Conservation (phyloP, 2,329 filamentous ascomycete species). For the Cadophora luteo-olivacea region DNA sequence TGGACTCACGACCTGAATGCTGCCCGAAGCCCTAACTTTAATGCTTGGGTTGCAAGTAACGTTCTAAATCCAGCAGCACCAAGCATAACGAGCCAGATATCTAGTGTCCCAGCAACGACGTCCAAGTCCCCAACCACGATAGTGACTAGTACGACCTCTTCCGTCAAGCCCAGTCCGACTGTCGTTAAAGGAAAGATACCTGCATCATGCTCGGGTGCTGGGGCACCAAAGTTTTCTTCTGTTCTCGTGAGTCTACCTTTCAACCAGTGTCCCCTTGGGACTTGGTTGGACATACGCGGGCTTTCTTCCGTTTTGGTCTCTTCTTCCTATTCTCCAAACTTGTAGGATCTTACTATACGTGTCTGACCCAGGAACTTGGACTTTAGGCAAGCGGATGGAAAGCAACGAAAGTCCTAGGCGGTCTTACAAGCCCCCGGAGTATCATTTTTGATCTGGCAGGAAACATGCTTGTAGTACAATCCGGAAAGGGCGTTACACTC, state of each 20-base stretch:
- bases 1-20: conserved; percentile 35
- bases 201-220: conserved; percentile 28
- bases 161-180: conserved; percentile 9
- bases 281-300: background rate
- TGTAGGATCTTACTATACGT: background rate
- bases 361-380: background rate
- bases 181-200: conserved; percentile 18
- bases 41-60: conserved; percentile 31
- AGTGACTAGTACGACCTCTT: conserved; percentile 7
- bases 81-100: conserved; percentile 4
- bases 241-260: conserved; percentile 22
- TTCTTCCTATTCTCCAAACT: conserved; percentile 12
- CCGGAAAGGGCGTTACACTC: conserved; percentile 39
- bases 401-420: conserved; percentile 38
- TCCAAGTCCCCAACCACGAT: conserved; percentile 16
- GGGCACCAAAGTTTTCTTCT: conserved; percentile 24
- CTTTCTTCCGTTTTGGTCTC: conserved; percentile 3
- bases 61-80: conserved; percentile 11
- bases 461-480: conserved; percentile 42
- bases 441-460: conserved; percentile 44
- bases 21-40: conserved; percentile 32
- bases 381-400: conserved; percentile 39
- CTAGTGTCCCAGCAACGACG: background rate
- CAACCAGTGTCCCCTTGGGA: background rate
- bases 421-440: conserved; percentile 38